Conservation (phyloP, 2,329 filamentous ascomycete species). For the Penicillium sp. region DNA sequence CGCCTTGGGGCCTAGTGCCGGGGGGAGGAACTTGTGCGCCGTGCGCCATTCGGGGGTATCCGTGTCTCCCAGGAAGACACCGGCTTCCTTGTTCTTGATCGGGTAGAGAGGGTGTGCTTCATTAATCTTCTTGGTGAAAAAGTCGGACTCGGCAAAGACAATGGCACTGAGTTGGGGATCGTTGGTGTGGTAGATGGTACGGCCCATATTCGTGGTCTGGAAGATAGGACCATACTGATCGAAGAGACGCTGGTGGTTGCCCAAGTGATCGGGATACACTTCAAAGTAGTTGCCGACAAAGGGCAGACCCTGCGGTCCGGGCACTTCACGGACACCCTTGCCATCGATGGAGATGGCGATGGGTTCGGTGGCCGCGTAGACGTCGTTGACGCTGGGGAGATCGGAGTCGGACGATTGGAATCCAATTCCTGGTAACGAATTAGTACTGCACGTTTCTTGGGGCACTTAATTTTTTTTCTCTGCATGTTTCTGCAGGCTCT, state of each 20-base stretch:
- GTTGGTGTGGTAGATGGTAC: slow-evolving; percentile 47
- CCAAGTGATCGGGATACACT: slow-evolving; percentile 53
- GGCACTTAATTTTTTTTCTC: too few relatives aligned
- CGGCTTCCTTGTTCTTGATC: slow-evolving; percentile 24
- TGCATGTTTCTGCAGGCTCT: too few relatives aligned
- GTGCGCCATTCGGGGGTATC: slow-evolving; percentile 30
- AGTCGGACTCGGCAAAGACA: slow-evolving; percentile 46
- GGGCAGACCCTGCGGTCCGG: slow-evolving; percentile 20
- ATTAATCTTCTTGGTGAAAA: slow-evolving; percentile 50
- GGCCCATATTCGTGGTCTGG: slow-evolving; percentile 50
- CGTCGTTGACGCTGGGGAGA: slow-evolving; percentile 7
- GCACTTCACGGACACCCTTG: slow-evolving; percentile 22
- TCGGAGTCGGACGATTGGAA: slow-evolving; percentile 15
- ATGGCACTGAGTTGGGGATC: slow-evolving; percentile 44
- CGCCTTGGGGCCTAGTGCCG: slow-evolving; percentile 15
- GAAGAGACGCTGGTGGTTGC: slow-evolving; percentile 52
- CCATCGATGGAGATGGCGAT: slow-evolving; percentile 27
- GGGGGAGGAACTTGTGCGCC: slow-evolving; percentile 52
- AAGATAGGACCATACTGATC: slow-evolving; percentile 50
- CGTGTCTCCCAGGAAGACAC: slow-evolving; percentile 31
- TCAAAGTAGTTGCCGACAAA: slow-evolving; percentile 51
- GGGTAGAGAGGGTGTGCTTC: slow-evolving; percentile 26
- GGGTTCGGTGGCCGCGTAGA: slow-evolving; percentile 7
- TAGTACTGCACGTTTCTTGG: too few relatives aligned
- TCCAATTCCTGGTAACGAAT: slow-evolving; percentile 10